Conservation (phyloP, 106 monocot genomes). For the Triglochin maritima region DNA sequence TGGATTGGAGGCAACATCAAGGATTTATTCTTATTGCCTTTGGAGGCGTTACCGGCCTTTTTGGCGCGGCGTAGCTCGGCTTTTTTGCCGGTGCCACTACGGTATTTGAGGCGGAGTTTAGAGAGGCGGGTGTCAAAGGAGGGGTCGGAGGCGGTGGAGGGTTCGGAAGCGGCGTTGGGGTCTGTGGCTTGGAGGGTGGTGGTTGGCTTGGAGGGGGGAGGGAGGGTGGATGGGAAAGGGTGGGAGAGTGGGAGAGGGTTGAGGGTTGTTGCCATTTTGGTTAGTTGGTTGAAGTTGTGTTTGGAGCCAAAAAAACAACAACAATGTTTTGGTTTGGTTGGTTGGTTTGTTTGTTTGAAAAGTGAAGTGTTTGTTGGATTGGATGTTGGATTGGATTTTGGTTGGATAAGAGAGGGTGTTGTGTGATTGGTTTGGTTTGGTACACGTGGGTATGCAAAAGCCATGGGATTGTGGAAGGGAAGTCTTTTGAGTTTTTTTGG, state of each 20-base stretch:
- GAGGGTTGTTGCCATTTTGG: conserved; percentile 10
- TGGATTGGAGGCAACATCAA: conserved; percentile 62
- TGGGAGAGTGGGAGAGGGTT: conserved; percentile 18
- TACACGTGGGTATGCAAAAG: no score
- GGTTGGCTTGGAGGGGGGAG: background rate
- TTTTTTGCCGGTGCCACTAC: conserved; percentile 73
- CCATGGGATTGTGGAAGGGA: no score
- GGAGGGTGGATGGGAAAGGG: conserved; percentile 26
- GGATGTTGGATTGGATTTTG: no score
- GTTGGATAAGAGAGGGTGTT: no score
- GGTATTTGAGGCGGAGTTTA: conserved; percentile 63
- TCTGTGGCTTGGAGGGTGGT: background rate
- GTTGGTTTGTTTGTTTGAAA: no score
- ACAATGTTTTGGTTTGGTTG: no score
- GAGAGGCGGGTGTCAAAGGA: conserved; percentile 48
- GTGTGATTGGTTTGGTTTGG: no score
- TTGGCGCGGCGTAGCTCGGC: conserved; percentile 50
- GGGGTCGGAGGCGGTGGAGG: conserved; percentile 14
- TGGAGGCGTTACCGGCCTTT: background rate
- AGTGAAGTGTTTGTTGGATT: no score
- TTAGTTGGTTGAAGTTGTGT: no score
- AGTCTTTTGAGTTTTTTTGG: no score
- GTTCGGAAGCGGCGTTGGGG: background rate
- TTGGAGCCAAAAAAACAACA: no score
- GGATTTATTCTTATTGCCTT: conserved; percentile 10